Conservation (phyloP, 2,329 filamentous ascomycete genomes). For the Stachybotrys echinatus region DNA sequence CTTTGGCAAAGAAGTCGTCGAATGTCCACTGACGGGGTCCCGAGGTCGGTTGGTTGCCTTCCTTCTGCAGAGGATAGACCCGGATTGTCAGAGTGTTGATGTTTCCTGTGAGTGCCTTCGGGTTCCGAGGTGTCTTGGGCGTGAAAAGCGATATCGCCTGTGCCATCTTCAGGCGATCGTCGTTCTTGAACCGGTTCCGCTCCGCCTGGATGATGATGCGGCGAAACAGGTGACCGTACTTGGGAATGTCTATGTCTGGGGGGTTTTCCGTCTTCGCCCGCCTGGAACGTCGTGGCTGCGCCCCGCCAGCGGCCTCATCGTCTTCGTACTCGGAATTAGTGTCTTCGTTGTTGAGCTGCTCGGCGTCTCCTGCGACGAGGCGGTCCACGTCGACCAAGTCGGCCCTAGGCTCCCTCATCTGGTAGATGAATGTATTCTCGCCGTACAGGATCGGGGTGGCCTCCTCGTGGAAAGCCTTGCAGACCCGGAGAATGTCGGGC, state of each 20-base stretch:
- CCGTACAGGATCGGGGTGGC: conserved; percentile 38
- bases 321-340: conserved; percentile 4
- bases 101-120: conserved; percentile 7
- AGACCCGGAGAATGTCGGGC: conserved; percentile 30
- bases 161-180: background rate
- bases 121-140: conserved; percentile 3
- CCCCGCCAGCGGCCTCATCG: conserved; percentile 6
- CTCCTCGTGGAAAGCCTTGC: conserved; percentile 27
- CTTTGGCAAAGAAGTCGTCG: conserved; percentile 26
- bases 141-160: conserved; percentile 5
- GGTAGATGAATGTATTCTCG: conserved; percentile 41
- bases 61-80: conserved; percentile 16
- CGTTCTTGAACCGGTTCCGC: conserved; percentile 22
- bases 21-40: conserved; percentile 23
- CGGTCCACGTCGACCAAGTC: conserved; percentile 8
- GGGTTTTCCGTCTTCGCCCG: background rate
- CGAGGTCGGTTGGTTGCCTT: conserved; percentile 17
- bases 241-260: conserved; percentile 24
- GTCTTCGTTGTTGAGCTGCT: conserved; percentile 8
- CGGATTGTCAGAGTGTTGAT: conserved; percentile 38
- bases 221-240: conserved; percentile 34
- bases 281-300: background rate
- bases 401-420: conserved; percentile 30
- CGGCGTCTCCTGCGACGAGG: conserved; percentile 7
- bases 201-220: conserved; percentile 37